Evolutionary conservation across 768 basidiomycete genomes (phyloP).

Genomic region (Tylopilus plumbeoviolaceoides): DNA sequence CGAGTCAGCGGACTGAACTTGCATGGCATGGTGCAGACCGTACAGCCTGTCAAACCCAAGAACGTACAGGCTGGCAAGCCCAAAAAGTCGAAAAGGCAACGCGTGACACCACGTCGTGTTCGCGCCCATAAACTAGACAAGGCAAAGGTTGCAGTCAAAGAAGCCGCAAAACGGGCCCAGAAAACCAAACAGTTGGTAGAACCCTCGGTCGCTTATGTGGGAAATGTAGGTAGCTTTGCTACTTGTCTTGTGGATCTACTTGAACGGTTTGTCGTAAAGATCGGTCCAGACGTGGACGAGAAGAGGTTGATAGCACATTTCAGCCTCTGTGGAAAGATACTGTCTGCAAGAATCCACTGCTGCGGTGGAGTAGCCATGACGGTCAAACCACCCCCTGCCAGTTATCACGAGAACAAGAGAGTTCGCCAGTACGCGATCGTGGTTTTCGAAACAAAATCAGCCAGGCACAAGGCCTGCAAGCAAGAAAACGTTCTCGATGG

Average conservation of each 20-base stretch:
- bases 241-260: background rate
- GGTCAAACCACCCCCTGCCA: slow-evolving; percentile 18
- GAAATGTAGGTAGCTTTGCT: slow-evolving; percentile 47
- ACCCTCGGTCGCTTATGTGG: slow-evolving; percentile 47
- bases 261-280: slow-evolving; percentile 19
- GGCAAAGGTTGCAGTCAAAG: slow-evolving; percentile 12
- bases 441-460: slow-evolving; percentile 36
- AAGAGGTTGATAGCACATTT: slow-evolving; percentile 21
- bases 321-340: slow-evolving; percentile 20
- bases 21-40: background rate
- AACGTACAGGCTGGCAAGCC: background rate
- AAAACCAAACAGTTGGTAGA: slow-evolving; percentile 8
- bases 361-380: slow-evolving; percentile 32
- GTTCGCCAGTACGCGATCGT: slow-evolving; percentile 51
- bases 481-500: slow-evolving; percentile 39
- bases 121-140: slow-evolving; percentile 15
- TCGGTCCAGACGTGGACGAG: slow-evolving; percentile 30
- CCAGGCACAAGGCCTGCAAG: slow-evolving; percentile 40
- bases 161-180: slow-evolving; percentile 16
- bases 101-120: slow-evolving; percentile 2
- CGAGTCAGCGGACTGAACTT: background rate
- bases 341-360: slow-evolving; percentile 25
- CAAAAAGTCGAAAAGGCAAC: slow-evolving; percentile 11
- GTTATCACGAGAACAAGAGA: slow-evolving; percentile 34
- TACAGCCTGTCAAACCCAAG: too few species aligned